Percentiles rank a stretch among this genome's conserved stretches.
Evolutionary conservation across 345 rosid species (phyloP).

Genomic region (Adansonia digitata): DNA sequence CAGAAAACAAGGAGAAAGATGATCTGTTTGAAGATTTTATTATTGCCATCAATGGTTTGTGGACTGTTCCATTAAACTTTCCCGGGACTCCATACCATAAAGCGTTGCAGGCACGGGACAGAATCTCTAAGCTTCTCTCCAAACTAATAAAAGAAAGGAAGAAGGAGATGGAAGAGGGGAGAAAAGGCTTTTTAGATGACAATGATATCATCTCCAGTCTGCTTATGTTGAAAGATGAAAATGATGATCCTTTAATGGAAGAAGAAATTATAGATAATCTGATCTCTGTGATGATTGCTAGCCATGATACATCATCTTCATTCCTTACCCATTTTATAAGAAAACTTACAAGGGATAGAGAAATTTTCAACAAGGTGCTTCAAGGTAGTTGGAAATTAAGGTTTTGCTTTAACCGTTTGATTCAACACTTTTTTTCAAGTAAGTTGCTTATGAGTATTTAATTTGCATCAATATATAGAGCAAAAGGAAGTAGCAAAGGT

Average conservation of each 20-base stretch:
- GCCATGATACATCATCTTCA: constrained; percentile 16
- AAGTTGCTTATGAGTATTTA: background rate
- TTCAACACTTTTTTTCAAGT: background rate
- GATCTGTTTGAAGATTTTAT: background rate
- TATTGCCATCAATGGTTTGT: background rate
- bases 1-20: background rate
- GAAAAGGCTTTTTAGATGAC: background rate
- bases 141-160: background rate
- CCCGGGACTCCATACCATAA: background rate
- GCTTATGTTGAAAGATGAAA: constrained; percentile 20
- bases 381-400: constrained; percentile 7
- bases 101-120: background rate
- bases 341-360: constrained; percentile 4
- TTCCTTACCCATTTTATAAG: constrained; percentile 11
- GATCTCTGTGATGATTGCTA: constrained; percentile 16
- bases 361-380: constrained; percentile 9
- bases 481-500: constrained; percentile 13
- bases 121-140: background rate
- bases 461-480: background rate
- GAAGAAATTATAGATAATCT: constrained; percentile 16
- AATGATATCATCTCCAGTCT: constrained; percentile 4
- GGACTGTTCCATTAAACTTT: background rate
- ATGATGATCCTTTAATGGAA: constrained; percentile 17
- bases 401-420: background rate
- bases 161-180: constrained; percentile 10